Base-by-base conservation (phyloP, 257 asterid genomes). In the Linaria vulgaris region DNA sequence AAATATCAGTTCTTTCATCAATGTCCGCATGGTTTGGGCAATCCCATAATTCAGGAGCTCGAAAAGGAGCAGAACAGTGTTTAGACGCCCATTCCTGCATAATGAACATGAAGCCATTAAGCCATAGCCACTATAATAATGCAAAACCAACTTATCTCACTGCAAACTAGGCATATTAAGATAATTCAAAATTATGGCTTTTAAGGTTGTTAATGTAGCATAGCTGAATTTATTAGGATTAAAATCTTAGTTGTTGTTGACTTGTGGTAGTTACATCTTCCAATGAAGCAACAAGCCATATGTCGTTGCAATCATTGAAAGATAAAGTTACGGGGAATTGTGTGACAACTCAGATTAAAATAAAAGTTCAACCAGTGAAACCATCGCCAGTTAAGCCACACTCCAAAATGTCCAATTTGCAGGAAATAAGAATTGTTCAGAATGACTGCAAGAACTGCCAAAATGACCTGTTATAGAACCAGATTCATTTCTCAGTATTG, bases 31-130 rank as follows among this genome's bases (percentile, higher is more conserved):
- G 86, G 84, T 96, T 90, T 58, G 97, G 95, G 79, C 99, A 90
- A 79, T 90, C 94, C 96, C 96, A 85, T 54, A 94, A 66, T 76
- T 94, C 99, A 64, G 99, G 99, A 68, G 99, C 95, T 66, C 96
- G 86, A 72, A 65, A 90, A 41, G 96, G 96, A 53, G 96, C 96
- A 39, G 97, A 90, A 70, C 95, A 91, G 74, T 90, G 96, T 73
- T 94, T 94, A 31, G 95, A 69, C 66, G 99, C 95, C 99, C 99
- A 94, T 80, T 90, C 99, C 99, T 94, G 63, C 60, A 72, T 59
- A 70, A 56, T 24, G 65, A 78, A 63, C 71, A 75, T 60, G 59
- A 37, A 62, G 60, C 53, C 41, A 72, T 72, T 19, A 57, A 67
- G 59, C 52, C 13, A 54, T 75, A 53, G 20, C 50, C 62, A 44